Evolutionary conservation across 371 early-diverging fungal genomes (phyloP).

Genomic region (Cokeromyces recurvatus): DNA sequence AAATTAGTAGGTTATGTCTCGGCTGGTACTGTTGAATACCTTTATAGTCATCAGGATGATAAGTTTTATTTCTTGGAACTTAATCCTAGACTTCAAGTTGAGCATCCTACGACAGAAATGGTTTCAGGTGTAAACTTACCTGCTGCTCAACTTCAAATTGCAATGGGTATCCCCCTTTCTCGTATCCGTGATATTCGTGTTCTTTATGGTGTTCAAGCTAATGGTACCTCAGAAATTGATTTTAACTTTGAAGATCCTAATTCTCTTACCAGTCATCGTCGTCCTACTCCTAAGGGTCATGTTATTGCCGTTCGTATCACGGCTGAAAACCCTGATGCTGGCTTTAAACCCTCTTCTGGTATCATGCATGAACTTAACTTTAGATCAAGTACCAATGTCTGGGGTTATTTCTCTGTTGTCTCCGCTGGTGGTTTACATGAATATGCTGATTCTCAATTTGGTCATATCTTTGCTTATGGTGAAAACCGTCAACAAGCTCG

Average conservation of each 20-base stretch:
- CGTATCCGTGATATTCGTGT: constrained; percentile 93
- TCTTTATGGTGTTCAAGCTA: constrained; percentile 86
- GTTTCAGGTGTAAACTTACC: constrained; percentile 97
- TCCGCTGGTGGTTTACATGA: constrained; percentile 95
- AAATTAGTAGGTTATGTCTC: constrained; percentile 93
- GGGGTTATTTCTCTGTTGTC: constrained; percentile 98
- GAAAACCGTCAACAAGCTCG: constrained; percentile 90
- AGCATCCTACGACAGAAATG: constrained; percentile 99
- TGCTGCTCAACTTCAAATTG: constrained; percentile 96
- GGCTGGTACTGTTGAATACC: constrained; percentile 98
- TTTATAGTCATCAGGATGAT: constrained; percentile 84
- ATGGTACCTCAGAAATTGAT: constrained; percentile 85
- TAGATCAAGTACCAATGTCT: constrained; percentile 89
- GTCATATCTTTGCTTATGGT: constrained; percentile 98
- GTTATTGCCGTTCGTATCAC: constrained; percentile 98
- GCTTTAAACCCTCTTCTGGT: constrained; percentile 97
- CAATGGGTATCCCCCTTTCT: constrained; percentile 96
- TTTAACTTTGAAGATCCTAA: constrained; percentile 82
- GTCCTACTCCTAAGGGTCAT: constrained; percentile 94
- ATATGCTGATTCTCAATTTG: constrained; percentile 99
- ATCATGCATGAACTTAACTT: constrained; percentile 96
- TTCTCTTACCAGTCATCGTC: constrained; percentile 77
- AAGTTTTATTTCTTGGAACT: constrained; percentile 96
- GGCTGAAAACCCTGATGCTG: constrained; percentile 99
- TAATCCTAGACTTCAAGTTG: constrained; percentile 98